These are phyloP conservation scores for Lumnitzera racemosa DNA, from an alignment of 345 rosid genomes.

Conservation along the genomic window DNA sequence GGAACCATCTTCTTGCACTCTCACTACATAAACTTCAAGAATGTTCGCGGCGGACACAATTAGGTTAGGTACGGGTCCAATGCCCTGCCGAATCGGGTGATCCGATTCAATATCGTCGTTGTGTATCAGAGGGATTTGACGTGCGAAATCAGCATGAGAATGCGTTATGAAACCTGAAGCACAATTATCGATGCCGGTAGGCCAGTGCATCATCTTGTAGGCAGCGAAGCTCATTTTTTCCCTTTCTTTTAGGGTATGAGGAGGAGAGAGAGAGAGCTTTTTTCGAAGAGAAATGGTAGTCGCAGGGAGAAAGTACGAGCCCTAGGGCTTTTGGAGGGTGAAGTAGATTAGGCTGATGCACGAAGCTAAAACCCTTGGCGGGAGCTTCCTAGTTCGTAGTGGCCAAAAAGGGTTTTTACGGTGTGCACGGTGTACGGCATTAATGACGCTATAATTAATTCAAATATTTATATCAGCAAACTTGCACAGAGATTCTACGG, in stretches of 20 bases:
- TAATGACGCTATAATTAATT: too few relatives aligned
- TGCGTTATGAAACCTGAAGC: constrained; percentile 83
- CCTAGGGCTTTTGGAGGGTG: too few relatives aligned
- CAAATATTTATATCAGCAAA: too few relatives aligned
- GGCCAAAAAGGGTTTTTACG: too few relatives aligned
- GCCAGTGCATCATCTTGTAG: constrained; percentile 95
- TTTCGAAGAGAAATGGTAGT: too few relatives aligned
- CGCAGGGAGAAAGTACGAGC: too few relatives aligned
- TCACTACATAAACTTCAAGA: constrained; percentile 72
- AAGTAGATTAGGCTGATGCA: too few relatives aligned
- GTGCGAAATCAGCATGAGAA: constrained; percentile 49
- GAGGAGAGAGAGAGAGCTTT: not conserved
- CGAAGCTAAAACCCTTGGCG: too few relatives aligned
- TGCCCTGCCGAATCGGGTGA: constrained; percentile 44
- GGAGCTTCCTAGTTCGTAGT: too few relatives aligned
- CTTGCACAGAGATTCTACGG: too few relatives aligned
- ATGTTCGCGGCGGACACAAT: constrained; percentile 66
- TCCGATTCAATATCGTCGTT: constrained; percentile 64
- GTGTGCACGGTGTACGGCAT: too few relatives aligned
- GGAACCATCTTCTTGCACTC: constrained; percentile 67
- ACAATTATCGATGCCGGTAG: constrained; percentile 78
- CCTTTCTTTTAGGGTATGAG: constrained; percentile 3
- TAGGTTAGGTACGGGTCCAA: constrained; percentile 73
- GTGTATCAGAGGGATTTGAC: constrained; percentile 41
- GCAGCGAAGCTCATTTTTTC: constrained; percentile 86